Conservation (phyloP, 768 basidiomycete genomes). For the Cystobasidiopsis lactophilus region DNA sequence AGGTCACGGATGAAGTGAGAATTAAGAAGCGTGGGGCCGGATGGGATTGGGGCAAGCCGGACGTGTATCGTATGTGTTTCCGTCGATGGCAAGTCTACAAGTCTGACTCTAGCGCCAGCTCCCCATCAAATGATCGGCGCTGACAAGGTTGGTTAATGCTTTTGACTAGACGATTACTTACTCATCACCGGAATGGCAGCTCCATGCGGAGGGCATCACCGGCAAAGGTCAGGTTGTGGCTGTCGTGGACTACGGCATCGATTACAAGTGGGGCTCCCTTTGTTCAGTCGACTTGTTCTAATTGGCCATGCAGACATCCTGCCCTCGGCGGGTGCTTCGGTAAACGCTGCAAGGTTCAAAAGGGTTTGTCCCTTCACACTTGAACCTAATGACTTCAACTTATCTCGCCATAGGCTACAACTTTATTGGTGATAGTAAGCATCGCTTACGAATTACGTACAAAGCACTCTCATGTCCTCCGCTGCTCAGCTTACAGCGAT, state of each 20-base stretch:
- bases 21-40: too few species aligned
- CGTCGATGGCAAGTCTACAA: not conserved
- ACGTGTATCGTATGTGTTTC: not conserved
- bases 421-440: not conserved
- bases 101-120: not conserved
- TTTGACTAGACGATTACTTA: too few species aligned
- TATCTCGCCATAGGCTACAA: not conserved
- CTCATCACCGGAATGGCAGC: too few species aligned
- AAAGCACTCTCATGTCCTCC: too few species aligned
- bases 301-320: not conserved
- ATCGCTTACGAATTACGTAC: not conserved
- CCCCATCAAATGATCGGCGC: conserved; percentile 26
- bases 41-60: not conserved
- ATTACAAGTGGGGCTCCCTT: not conserved
- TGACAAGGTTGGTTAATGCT: too few species aligned
- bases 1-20: too few species aligned
- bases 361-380: conserved; percentile 25
- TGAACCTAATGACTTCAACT: not conserved
- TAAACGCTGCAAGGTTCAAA: conserved; percentile 32
- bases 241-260: conserved; percentile 22
- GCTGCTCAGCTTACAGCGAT: too few species aligned
- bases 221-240: conserved; percentile 46
- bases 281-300: not conserved
- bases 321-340: conserved; percentile 30
- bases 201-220: conserved; percentile 41